Percentiles rank a stretch among this genome's conserved stretches.
Conservation (phyloP, 2,329 filamentous ascomycete genomes). For the Aspergillus latus region DNA sequence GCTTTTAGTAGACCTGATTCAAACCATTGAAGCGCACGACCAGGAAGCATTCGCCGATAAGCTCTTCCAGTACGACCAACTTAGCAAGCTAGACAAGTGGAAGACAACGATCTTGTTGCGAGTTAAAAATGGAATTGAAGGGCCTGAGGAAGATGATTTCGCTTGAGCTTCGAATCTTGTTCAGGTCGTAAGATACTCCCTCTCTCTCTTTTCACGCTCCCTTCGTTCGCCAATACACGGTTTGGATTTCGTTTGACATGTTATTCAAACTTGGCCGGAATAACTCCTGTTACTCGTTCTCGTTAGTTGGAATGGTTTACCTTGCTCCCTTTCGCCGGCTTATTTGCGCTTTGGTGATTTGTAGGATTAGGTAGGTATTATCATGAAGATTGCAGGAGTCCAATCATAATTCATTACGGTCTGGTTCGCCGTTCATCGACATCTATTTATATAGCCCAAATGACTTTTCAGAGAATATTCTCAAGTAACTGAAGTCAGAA, state of each 20-base stretch:
- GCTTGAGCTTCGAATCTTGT: constrained; percentile 47
- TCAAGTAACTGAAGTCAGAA: constrained; percentile 2
- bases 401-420: constrained; percentile 9
- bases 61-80: constrained; percentile 83
- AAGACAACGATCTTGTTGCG: constrained; percentile 83
- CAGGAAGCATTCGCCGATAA: constrained; percentile 83
- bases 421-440: background rate
- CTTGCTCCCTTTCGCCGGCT: background rate
- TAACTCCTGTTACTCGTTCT: background rate
- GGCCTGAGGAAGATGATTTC: constrained; percentile 68
- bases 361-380: background rate
- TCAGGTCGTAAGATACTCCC: background rate
- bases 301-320: background rate
- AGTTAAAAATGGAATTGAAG: constrained; percentile 82
- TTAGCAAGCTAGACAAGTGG: constrained; percentile 95
- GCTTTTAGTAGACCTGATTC: constrained; percentile 73
- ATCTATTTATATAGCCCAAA: constrained; percentile 6
- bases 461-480: background rate
- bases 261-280: background rate
- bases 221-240: background rate
- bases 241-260: background rate
- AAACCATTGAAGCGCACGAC: constrained; percentile 73
- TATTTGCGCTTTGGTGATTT: background rate
- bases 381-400: background rate
- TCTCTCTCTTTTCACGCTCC: background rate